Conservation (phyloP, 805 yeast genomes). For the Suhomyces faveliae region DNA sequence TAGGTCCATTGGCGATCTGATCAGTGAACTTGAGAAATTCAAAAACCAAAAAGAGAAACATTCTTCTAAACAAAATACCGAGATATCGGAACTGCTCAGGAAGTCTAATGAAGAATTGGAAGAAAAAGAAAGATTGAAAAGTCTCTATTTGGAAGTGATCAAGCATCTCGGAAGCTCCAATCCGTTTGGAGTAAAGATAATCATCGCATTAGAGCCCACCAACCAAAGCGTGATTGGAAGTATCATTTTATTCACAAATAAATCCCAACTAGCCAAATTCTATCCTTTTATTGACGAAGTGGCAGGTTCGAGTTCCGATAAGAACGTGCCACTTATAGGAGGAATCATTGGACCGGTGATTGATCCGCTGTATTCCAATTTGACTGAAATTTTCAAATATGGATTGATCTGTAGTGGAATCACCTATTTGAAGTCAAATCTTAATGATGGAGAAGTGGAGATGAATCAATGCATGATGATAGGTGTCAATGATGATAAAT, state of each 20-base stretch:
- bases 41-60: not conserved
- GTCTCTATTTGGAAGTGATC: slow-evolving; percentile 39
- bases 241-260: slow-evolving; percentile 46
- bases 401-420: slow-evolving; percentile 59
- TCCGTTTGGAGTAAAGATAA: slow-evolving; percentile 41
- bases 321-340: slow-evolving; percentile 32
- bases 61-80: not conserved
- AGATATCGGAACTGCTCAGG: not conserved
- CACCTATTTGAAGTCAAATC: slow-evolving; percentile 41
- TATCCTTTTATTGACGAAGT: slow-evolving; percentile 52
- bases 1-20: slow-evolving; percentile 15
- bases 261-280: slow-evolving; percentile 43
- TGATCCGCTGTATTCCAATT: slow-evolving; percentile 51
- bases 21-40: slow-evolving; percentile 4
- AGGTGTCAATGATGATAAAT: slow-evolving; percentile 36
- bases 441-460: slow-evolving; percentile 22
- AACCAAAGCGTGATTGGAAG: slow-evolving; percentile 54
- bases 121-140: slow-evolving; percentile 22
- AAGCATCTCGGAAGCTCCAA: slow-evolving; percentile 26
- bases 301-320: slow-evolving; percentile 8
- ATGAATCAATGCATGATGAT: slow-evolving; percentile 37
- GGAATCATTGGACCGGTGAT: slow-evolving; percentile 54
- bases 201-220: slow-evolving; percentile 54
- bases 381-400: slow-evolving; percentile 52
- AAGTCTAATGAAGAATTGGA: slow-evolving; percentile 5